Percentiles rank a stretch among this genome's conserved stretches.
phyloP scores from a whole-genome alignment of 2,329 filamentous ascomycete species.

The Neurospora sp. region DNA sequence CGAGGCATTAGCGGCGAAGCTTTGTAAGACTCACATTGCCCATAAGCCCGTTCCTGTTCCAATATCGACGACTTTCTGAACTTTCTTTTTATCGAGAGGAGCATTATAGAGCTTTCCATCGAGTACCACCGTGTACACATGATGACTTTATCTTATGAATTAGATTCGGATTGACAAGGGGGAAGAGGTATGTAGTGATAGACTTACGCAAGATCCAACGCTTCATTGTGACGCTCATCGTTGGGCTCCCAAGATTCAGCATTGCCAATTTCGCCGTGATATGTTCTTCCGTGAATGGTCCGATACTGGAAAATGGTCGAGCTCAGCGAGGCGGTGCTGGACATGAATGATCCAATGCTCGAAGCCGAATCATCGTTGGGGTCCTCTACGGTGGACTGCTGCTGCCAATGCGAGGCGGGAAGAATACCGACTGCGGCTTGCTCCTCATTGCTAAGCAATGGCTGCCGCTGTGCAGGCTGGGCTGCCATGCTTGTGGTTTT shows the following conservation, averaged over 20 bases:
- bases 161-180: background rate
- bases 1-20: background rate
- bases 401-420: constrained; percentile 5
- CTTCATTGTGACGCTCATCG: constrained; percentile 23
- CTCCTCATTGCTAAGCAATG: background rate
- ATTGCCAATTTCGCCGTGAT: constrained; percentile 20
- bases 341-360: constrained; percentile 16
- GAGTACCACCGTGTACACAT: constrained; percentile 16
- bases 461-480: background rate
- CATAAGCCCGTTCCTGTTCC: constrained; percentile 40
- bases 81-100: constrained; percentile 13
- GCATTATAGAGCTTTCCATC: constrained; percentile 19
- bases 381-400: background rate
- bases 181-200: background rate
- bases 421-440: background rate
- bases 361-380: background rate
- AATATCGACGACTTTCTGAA: constrained; percentile 34
- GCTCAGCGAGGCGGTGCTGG: constrained; percentile 12
- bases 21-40: constrained; percentile 21
- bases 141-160: constrained; percentile 12
- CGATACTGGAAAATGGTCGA: constrained; percentile 21
- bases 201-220: constrained; percentile 22
- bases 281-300: constrained; percentile 21
- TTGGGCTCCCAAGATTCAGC: constrained; percentile 23
- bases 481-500: background rate